These are phyloP conservation scores for Penium margaritaceum DNA, from an alignment of 139 green algal genomes.

Conservation along the genomic window DNA sequence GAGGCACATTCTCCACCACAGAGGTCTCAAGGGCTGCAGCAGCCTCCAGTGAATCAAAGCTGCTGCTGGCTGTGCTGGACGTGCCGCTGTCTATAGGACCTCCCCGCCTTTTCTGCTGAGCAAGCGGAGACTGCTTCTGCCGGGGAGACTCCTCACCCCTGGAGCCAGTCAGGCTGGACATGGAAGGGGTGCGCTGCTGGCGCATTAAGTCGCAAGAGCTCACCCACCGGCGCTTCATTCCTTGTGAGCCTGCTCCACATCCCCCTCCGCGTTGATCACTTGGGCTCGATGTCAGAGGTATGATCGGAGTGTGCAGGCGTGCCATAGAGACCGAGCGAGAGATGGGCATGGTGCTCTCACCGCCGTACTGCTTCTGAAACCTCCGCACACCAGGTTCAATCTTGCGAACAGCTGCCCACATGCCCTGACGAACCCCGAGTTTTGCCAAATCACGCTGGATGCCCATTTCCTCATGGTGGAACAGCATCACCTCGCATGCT, in stretches of 20 bases:
- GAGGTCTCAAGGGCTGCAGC: too few species aligned
- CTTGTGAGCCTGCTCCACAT: background rate
- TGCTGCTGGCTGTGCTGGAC: background rate
- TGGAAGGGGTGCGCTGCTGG: too few species aligned
- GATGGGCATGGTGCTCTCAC: constrained; percentile 4
- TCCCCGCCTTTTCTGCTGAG: background rate
- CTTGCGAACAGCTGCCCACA: constrained; percentile 45
- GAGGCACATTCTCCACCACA: too few species aligned
- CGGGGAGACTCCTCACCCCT: background rate
- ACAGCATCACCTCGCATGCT: constrained; percentile 29
- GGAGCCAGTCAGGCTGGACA: too few species aligned
- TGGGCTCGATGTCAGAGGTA: background rate
- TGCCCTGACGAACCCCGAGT: constrained; percentile 40
- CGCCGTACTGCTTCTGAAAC: constrained; percentile 11
- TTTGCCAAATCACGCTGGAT: constrained; percentile 46
- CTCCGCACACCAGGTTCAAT: constrained; percentile 37
- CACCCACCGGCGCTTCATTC: background rate
- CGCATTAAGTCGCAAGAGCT: background rate
- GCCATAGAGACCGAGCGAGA: constrained; percentile 17
- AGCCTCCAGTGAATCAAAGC: background rate
- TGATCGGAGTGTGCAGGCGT: constrained; percentile 23
- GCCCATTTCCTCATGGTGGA: constrained; percentile 45
- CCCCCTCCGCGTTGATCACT: background rate
- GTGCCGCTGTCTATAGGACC: background rate
- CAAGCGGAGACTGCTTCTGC: background rate